Conservation (phyloP, 208 protist genomes). For the Angomonas ambiguus region DNA sequence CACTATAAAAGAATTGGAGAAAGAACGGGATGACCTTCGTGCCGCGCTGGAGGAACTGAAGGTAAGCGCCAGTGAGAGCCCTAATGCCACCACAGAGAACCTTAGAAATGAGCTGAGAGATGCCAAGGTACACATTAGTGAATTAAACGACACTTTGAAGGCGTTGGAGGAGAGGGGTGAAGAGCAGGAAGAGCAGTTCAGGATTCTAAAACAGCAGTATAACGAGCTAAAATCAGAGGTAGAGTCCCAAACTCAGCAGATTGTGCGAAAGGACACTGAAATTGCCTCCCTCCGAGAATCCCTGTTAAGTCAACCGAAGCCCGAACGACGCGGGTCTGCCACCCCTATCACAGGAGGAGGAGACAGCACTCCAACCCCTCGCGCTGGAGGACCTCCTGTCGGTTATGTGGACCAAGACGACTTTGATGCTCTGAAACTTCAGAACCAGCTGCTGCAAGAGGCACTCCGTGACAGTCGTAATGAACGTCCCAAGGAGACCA, state of each 20-base stretch:
- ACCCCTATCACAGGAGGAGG: background rate
- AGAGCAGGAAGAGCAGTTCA: conserved; percentile 24
- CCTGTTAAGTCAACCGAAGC: conserved; percentile 9
- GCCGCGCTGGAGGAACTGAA: background rate
- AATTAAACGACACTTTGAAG: conserved; percentile 14
- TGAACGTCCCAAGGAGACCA: conserved; percentile 19
- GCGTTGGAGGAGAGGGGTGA: conserved; percentile 4
- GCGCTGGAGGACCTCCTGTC: conserved; percentile 9
- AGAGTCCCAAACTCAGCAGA: conserved; percentile 32
- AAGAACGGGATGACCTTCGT: background rate
- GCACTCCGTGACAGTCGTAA: conserved; percentile 34
- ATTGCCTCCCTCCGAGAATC: conserved; percentile 34
- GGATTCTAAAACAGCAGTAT: conserved; percentile 25
- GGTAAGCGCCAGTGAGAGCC: background rate
- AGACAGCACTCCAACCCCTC: background rate
- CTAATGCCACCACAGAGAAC: conserved; percentile 1
- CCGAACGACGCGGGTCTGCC: background rate
- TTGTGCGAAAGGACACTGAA: conserved; percentile 31
- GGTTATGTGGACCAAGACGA: conserved; percentile 53
- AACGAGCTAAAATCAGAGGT: conserved; percentile 24
- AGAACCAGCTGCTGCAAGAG: conserved; percentile 54
- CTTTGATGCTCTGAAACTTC: conserved; percentile 46
- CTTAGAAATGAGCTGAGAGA: conserved; percentile 18
- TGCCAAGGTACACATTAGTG: conserved; percentile 17
- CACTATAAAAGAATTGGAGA: background rate